Evolutionary conservation across 2,329 filamentous ascomycete species (phyloP).

Genomic region (Amylocarpus encephaloides): DNA sequence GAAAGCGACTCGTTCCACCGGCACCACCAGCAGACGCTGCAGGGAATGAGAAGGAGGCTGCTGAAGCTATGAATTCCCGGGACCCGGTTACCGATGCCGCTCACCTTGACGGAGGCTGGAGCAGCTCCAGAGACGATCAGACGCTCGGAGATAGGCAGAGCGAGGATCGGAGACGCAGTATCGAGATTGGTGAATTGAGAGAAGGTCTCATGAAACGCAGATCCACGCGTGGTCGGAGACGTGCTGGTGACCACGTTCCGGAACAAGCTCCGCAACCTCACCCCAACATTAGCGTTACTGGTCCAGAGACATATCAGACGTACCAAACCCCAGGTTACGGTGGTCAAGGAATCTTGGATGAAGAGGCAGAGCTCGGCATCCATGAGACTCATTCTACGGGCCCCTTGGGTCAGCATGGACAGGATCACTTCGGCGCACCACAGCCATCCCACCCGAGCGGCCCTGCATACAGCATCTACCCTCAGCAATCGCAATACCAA

Average conservation of each 20-base stretch:
- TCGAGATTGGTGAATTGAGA: conserved; percentile 22
- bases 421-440: neutral
- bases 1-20: conserved; percentile 56
- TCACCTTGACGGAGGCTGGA: conserved; percentile 26
- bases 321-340: neutral
- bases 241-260: conserved; percentile 24
- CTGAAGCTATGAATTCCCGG: conserved; percentile 34
- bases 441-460: neutral
- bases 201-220: conserved; percentile 26
- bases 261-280: neutral
- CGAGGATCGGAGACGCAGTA: conserved; percentile 13
- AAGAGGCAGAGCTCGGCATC: conserved; percentile 23
- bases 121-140: conserved; percentile 14
- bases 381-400: conserved; percentile 6
- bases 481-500: neutral
- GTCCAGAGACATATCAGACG: conserved; percentile 10
- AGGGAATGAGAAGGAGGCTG: conserved; percentile 35
- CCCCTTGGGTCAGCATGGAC: neutral
- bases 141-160: conserved; percentile 3
- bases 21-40: conserved; percentile 13
- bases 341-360: conserved; percentile 12
- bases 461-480: conserved; percentile 2
- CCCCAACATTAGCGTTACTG: conserved; percentile 15
- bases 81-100: conserved; percentile 18
- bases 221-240: conserved; percentile 25